phyloP scores from a whole-genome alignment of 805 yeast genomes.

The Saccharomycopsis olivae region DNA sequence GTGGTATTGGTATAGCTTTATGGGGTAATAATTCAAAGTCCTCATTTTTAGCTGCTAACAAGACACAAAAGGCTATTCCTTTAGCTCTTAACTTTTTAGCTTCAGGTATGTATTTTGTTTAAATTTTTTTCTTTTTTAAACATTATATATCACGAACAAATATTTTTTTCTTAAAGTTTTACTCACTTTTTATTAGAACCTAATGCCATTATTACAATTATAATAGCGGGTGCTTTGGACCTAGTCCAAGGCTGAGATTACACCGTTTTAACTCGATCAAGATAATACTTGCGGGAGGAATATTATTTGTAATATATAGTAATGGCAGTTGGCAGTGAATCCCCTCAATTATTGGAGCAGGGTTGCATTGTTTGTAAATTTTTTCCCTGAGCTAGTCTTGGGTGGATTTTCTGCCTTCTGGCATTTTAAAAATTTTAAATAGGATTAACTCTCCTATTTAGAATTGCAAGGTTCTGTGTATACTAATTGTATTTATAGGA shows the following conservation, averaged over 20 bases:
- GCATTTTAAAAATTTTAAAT: too few species aligned
- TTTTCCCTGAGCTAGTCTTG: too few species aligned
- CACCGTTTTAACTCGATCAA: constrained; percentile 75
- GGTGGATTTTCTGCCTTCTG: too few species aligned
- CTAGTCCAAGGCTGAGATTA: constrained; percentile 45
- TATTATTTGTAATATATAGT: constrained; percentile 9
- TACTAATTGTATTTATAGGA: constrained; percentile 43
- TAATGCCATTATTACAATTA: constrained; percentile 5
- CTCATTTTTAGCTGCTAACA: constrained; percentile 65
- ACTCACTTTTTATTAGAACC: too few species aligned
- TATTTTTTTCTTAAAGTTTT: neutral
- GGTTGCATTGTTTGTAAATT: too few species aligned
- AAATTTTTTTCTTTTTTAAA: neutral
- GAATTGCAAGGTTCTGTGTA: too few species aligned
- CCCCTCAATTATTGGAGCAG: too few species aligned
- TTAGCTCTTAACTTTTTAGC: constrained; percentile 84
- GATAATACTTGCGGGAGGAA: constrained; percentile 78
- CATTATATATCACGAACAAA: neutral
- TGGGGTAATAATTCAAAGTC: constrained; percentile 40
- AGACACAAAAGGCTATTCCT: constrained; percentile 72
- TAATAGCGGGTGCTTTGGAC: constrained; percentile 37
- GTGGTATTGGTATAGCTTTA: constrained; percentile 50
- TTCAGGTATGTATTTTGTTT: constrained; percentile 51
- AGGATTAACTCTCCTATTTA: too few species aligned
- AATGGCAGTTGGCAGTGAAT: neutral